Evolutionary conservation across 192 early-diverging fungal species (phyloP), one percentile per base, ranked within the genome.

Genomic region (Paraglomus brasilianum): DNA sequence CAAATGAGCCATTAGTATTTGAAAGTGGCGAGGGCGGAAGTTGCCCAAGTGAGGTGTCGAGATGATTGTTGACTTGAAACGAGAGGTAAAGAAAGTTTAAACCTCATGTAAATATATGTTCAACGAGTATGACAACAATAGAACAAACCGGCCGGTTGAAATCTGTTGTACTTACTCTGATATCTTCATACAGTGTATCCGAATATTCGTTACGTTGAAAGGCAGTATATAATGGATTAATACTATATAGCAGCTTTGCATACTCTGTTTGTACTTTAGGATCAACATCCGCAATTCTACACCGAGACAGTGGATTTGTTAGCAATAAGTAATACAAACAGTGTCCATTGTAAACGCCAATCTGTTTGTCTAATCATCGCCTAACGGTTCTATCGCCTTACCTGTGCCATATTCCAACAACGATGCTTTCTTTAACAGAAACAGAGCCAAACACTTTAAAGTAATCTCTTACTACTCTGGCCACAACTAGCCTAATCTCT

Each of bases 1-100:
- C 30, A 92, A 53, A 51, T 78, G 72, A 5, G 73, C 70, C 65
- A 85, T 72, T 0, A 88, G 82, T 42, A 83, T 70, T 38, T 85
- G 76, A 70, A 92, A 92, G 48, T 93, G 89, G 8, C 74, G 78
- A 36, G 87, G 77, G 49, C 86, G 73, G 62, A 91, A 93, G 1
- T 76, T 83, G 0, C 86, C 87, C 5, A 82, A 79, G 51, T 86
- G 80, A 21, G 86, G 85, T 13, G 72, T 49, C 5, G 76, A 63
- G 66, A 77, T 76, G 9, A 78, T 55, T 44, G 58, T 49, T 40
- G 52, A 17, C 58, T 52, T 24, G 1, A 40, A 59, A 71, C 9
- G 11, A n/a, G 21, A 53, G n/a, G 5, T 8, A 64, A 14, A 36
- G 43, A 40, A 19, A 0, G 59, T 17, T 24, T 14, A 41, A 39